Base-by-base conservation (phyloP, 2,329 filamentous ascomycete species). In the Akanthomyces uredinophilus region DNA sequence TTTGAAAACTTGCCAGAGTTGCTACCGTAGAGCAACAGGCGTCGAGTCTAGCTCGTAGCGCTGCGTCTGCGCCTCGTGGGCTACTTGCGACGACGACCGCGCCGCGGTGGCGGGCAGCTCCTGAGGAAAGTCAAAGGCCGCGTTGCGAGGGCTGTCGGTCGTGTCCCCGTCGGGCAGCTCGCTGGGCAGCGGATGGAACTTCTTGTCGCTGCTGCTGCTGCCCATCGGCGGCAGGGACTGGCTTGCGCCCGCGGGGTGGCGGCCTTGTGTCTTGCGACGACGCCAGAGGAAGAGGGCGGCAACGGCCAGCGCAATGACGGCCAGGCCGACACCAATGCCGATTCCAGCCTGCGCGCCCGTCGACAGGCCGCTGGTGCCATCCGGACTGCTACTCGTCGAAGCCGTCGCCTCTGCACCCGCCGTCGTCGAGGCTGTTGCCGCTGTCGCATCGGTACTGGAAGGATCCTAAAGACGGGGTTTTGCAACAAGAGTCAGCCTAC, bases 271-370 rank as follows among this genome's bases (percentile, higher is more conserved):
- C n/a, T 32, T n/a, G 20, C 62, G 47, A 20, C 68, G 69, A 27
- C 69, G 69, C 68, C 70, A 71, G 63, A 72, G 63, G 54, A 73
- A 67, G 63, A 73, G 68, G 35, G 65, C 63, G 0, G 54, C 57
- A 14, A 68, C 56, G 11, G 58, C 67, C 27, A 71, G 54, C 35
- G 63, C 66, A 24, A 74, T 59, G 47, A 68, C 65, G 46, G 62
- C 71, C 14, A 74, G 59, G 2, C 65, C 66, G 24, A 67, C 68
- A 18, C 71, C 72, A 35, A 73, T 64, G 5, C 69, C 71, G 27
- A 74, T 70, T 7, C 71, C 72, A 4, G 71, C 72, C 0, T 69
- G 68, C 1, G 69, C 71, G 24, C 68, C 72, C 5, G 69, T 37
- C 13, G 72, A 73, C 18, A 74, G 65, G 6, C 68, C 65, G 32